Base-by-base conservation (phyloP, 306 rosid species). In the Trichosanthes cucumerina region DNA sequence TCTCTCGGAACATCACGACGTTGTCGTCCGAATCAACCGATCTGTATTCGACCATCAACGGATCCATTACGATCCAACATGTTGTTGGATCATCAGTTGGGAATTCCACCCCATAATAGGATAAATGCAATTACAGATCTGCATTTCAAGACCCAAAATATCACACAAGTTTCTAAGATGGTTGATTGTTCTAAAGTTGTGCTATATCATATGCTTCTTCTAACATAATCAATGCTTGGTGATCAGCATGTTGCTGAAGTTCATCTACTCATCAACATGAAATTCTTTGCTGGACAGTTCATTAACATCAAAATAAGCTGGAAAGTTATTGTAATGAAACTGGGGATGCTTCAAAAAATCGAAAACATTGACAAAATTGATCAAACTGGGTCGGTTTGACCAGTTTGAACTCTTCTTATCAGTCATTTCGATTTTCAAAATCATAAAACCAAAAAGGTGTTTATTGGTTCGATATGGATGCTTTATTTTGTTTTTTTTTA, bases 51-150 rank as follows among this genome's bases (percentile, higher is more conserved):
- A 44, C 57, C 79, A 81, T 65, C 72, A 14, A 53, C 78, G 85
- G 63, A 82, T 80, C 80, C 96, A 90, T 86, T 79, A 92, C 92
- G 80, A 95, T 90, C 84, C 82, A 84, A 86, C 99, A 95, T 21
- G 90, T 78, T 78, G 74, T 84, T 77, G 89, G 87, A 33, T 79
- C 56, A 62, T 83, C 83, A 9, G 90, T 85, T 81, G 85, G 87
- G 84, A 95, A 72, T 19, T 85, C 74, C 77, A 90, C 82, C 26
- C 93, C 97, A 76, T 79, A 95, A 80, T 95, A 95, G 16, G 24
- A 69, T 44, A 95, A 79, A 84, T 95, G 99, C 99, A 38, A 70
- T 82, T 66, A 95, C 99, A 5, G 99, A 95, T 80, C 99, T 95
- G 98, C 89, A 84, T 72, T 58, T 52, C 19, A 52, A 5, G 34